These are phyloP conservation scores for Chenopodium album DNA, from an alignment of 148 eudicot species.

Conservation along the genomic window DNA sequence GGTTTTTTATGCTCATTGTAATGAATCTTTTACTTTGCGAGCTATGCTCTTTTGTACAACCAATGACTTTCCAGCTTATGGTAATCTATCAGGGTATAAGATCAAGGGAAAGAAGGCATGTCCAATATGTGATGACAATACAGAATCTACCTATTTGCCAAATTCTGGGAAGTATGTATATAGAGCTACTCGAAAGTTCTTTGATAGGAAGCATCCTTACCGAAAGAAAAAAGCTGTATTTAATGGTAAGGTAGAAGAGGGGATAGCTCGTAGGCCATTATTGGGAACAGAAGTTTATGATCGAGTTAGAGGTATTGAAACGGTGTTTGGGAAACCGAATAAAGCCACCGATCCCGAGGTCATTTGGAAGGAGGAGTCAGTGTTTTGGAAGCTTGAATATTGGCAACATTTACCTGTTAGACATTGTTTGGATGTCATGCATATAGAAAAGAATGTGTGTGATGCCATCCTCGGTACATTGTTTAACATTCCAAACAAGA, in stretches of 20 bases:
- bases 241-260: conserved; percentile 3
- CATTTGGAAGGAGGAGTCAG: not conserved
- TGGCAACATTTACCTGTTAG: not conserved
- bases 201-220: not conserved
- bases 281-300: not conserved
- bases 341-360: not conserved
- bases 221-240: not conserved
- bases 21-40: not conserved
- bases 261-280: not conserved
- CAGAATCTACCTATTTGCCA: not conserved
- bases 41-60: conserved; percentile 25
- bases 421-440: not conserved
- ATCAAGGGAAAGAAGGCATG: conserved; percentile 19
- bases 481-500: not conserved
- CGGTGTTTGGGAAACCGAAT: not conserved
- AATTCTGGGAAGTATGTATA: too few species aligned
- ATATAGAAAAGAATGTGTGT: not conserved
- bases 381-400: conserved; percentile 8
- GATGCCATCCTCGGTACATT: not conserved
- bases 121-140: conserved; percentile 12
- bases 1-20: conserved; percentile 20
- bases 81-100: conserved; percentile 11
- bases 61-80: conserved; percentile 28
- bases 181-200: not conserved
- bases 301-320: not conserved